Conservation (phyloP, 768 basidiomycete species). For the Omphalotus guepiniiformis region DNA sequence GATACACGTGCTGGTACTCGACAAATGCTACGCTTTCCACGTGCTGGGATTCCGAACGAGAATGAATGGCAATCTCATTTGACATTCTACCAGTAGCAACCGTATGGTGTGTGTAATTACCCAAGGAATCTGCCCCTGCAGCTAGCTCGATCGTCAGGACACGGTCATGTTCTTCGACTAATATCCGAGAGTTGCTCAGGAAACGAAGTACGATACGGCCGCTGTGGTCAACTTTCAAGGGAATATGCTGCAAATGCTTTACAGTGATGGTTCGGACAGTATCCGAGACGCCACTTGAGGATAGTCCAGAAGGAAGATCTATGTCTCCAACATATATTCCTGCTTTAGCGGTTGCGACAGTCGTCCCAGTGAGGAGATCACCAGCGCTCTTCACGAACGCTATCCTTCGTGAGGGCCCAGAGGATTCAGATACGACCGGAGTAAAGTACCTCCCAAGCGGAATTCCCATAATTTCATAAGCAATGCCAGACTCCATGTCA, state of each 20-base stretch:
- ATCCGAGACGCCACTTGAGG: slow-evolving; percentile 12
- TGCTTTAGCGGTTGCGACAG: slow-evolving; percentile 57
- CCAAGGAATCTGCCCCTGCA: slow-evolving; percentile 38
- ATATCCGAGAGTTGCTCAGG: slow-evolving; percentile 43
- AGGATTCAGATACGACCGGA: slow-evolving; percentile 47
- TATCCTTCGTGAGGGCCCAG: slow-evolving; percentile 38
- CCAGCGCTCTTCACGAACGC: slow-evolving; percentile 65
- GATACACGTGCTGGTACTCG: slow-evolving; percentile 65
- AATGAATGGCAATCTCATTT: slow-evolving; percentile 47
- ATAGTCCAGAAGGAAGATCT: slow-evolving; percentile 35
- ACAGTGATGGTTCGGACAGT: slow-evolving; percentile 32
- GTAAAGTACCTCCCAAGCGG: slow-evolving; percentile 65
- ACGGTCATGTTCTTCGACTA: slow-evolving; percentile 52
- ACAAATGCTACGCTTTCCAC: slow-evolving; percentile 54
- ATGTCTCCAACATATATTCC: slow-evolving; percentile 66
- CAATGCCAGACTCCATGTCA: slow-evolving; percentile 37
- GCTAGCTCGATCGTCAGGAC: slow-evolving; percentile 49
- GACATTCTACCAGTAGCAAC: slow-evolving; percentile 56
- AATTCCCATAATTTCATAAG: slow-evolving; percentile 49
- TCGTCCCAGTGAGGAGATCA: slow-evolving; percentile 53
- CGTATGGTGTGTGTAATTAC: slow-evolving; percentile 42
- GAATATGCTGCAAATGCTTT: slow-evolving; percentile 43
- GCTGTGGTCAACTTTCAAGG: slow-evolving; percentile 45
- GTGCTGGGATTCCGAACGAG: slow-evolving; percentile 11
- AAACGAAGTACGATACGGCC: slow-evolving; percentile 42